phyloP scores from a whole-genome alignment of 495 filamentous ascomycete species.

The Neurospora sp. region DNA sequence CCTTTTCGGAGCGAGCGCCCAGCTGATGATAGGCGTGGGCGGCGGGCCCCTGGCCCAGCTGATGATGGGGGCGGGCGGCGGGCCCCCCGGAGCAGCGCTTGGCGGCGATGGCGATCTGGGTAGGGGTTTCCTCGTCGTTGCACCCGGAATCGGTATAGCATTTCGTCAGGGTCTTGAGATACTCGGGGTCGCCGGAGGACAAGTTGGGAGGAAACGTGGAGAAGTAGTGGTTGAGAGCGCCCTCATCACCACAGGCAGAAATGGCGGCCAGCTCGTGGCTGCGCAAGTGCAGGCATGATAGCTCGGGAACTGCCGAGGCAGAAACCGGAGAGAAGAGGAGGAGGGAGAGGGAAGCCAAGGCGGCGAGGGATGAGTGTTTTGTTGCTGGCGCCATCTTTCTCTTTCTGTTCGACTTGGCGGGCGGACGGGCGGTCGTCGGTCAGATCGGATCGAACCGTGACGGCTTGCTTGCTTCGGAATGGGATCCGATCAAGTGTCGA shows the following conservation, averaged over 20 bases:
- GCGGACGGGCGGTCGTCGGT: neutral
- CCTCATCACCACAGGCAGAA: slow-evolving; percentile 28
- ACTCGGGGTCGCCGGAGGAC: slow-evolving; percentile 8
- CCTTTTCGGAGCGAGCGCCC: slow-evolving; percentile 1
- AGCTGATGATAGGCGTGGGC: slow-evolving; percentile 10
- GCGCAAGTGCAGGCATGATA: slow-evolving; percentile 22
- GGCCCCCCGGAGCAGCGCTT: slow-evolving; percentile 10
- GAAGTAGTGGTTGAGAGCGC: slow-evolving; percentile 27
- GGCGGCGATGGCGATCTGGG: slow-evolving; percentile 23
- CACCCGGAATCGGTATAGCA: slow-evolving; percentile 33
- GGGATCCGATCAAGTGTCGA: neutral
- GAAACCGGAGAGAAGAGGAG: slow-evolving; percentile 2
- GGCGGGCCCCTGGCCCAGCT: slow-evolving; percentile 6
- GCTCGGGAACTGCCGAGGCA: slow-evolving; percentile 5
- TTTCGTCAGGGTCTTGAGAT: slow-evolving; percentile 18
- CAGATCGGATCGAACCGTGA: neutral
- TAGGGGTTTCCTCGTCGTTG: slow-evolving; percentile 20
- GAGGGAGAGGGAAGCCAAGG: slow-evolving; percentile 7
- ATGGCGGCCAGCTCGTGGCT: slow-evolving; percentile 19
- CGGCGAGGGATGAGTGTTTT: slow-evolving; percentile 2
- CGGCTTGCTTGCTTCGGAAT: neutral
- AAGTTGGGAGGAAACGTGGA: slow-evolving; percentile 9
- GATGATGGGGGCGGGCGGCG: slow-evolving; percentile 13
- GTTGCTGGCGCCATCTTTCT: neutral
- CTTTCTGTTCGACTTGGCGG: neutral